Conservation (phyloP, 2,329 filamentous ascomycete species). For the Tolypocladium sp. region DNA sequence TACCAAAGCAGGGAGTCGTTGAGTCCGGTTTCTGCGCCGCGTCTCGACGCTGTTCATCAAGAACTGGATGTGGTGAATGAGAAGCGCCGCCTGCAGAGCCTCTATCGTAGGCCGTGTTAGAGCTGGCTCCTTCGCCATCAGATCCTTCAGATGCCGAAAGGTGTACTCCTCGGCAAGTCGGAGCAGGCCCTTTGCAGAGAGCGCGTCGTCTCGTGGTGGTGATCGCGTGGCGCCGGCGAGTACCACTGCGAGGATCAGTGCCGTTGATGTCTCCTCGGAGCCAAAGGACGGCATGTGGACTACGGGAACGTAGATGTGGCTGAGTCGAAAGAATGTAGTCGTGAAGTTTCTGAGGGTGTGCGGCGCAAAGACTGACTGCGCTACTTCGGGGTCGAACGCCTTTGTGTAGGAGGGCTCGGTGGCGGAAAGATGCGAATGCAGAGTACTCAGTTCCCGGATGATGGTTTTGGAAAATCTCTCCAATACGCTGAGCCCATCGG, state of each 20-base stretch:
- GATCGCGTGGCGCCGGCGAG: slow-evolving; percentile 6
- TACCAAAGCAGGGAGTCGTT: slow-evolving; percentile 11
- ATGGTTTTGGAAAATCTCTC: neutral
- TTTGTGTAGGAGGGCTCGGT: neutral
- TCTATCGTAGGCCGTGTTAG: slow-evolving; percentile 5
- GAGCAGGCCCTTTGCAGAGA: neutral
- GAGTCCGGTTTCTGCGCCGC: slow-evolving; percentile 5
- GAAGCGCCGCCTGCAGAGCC: slow-evolving; percentile 14
- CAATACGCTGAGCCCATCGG: neutral
- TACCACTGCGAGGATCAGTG: slow-evolving; percentile 9
- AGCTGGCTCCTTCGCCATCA: neutral
- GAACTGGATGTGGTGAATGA: slow-evolving; percentile 11
- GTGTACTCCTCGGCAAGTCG: neutral
- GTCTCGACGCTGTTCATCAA: slow-evolving; percentile 8
- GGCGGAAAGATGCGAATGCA: neutral
- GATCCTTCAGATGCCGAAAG: neutral
- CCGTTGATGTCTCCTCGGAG: slow-evolving; percentile 3
- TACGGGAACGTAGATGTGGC: slow-evolving; percentile 16
- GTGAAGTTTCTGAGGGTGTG: slow-evolving; percentile 11
- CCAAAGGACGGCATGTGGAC: slow-evolving; percentile 15
- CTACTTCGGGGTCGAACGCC: slow-evolving; percentile 1
- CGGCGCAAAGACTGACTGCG: slow-evolving; percentile 9
- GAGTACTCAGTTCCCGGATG: neutral
- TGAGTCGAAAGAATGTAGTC: slow-evolving; percentile 14
- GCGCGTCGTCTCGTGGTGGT: neutral